Percentiles rank a stretch among this genome's conserved stretches.
phyloP scores from a whole-genome alignment of 2,329 filamentous ascomycete genomes.

The Annulohypoxylon truncatum region DNA sequence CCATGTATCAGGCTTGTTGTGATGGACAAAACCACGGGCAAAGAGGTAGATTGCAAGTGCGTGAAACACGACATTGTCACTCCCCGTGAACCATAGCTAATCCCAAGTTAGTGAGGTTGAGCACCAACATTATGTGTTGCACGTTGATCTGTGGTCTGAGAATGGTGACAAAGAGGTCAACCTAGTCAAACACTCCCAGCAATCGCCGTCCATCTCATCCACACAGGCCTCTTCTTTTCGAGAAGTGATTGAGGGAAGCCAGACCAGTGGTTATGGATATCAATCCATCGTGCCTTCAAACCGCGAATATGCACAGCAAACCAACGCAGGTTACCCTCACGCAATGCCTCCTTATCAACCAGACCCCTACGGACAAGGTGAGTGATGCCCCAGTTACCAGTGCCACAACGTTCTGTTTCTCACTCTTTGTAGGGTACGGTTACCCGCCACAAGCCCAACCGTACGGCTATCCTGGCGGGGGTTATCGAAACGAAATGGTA shows the following conservation, averaged over 20 bases:
- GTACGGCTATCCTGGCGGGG: slow-evolving; percentile 47
- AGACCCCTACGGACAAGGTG: slow-evolving; percentile 49
- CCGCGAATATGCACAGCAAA: slow-evolving; percentile 46
- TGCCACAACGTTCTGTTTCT: slow-evolving; percentile 10
- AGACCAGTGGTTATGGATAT: slow-evolving; percentile 45
- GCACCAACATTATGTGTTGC: slow-evolving; percentile 54
- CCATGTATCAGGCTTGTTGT: slow-evolving; percentile 90
- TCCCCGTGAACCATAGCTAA: slow-evolving; percentile 25
- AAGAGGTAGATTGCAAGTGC: slow-evolving; percentile 87
- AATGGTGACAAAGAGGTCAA: slow-evolving; percentile 74
- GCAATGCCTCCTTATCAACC: slow-evolving; percentile 46
- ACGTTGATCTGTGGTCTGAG: slow-evolving; percentile 76
- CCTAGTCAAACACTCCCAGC: slow-evolving; percentile 71
- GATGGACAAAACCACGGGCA: slow-evolving; percentile 76
- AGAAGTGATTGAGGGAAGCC: slow-evolving; percentile 48
- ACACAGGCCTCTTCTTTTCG: slow-evolving; percentile 81
- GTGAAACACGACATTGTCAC: slow-evolving; percentile 48
- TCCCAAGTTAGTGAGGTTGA: slow-evolving; percentile 43
- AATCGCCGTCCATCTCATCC: slow-evolving; percentile 81
- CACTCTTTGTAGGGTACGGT: slow-evolving; percentile 42
- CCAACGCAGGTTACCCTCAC: slow-evolving; percentile 44
- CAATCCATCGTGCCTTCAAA: slow-evolving; percentile 48
- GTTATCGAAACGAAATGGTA: slow-evolving; percentile 46
- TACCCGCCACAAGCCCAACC: slow-evolving; percentile 47
- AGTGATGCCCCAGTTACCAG: neutral